Evolutionary conservation across 148 eudicot genomes (phyloP).

Genomic region (Drosera capensis): DNA sequence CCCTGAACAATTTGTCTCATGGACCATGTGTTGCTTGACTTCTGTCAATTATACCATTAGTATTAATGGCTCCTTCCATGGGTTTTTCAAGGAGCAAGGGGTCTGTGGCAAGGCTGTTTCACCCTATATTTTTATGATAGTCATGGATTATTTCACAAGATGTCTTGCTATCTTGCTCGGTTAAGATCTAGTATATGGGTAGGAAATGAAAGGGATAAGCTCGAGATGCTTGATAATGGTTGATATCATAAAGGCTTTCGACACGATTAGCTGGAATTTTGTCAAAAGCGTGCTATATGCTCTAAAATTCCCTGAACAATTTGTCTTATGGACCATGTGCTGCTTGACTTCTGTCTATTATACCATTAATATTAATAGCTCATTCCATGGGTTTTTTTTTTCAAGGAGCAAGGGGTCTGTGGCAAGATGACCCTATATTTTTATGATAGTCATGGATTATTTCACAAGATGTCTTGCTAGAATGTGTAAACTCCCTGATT

Average conservation of each 20-base stretch:
- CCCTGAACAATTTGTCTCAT: background rate
- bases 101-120: background rate
- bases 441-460: background rate
- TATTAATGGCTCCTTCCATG: background rate
- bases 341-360: background rate
- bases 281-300: background rate
- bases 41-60: background rate
- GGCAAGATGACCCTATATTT: background rate
- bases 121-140: background rate
- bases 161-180: background rate
- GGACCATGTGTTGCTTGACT: background rate
- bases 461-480: background rate
- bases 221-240: background rate
- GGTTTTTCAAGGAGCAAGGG: background rate
- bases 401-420: background rate
- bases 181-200: too few species aligned
- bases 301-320: background rate
- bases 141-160: background rate
- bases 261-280: background rate
- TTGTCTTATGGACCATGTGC: background rate
- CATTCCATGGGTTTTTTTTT: background rate
- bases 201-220: too few species aligned
- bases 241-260: background rate
- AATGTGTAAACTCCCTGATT: background rate
- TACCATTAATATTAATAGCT: background rate